phyloP scores from a whole-genome alignment of 2,329 filamentous ascomycete genomes.

The Lasiodiplodia hormozganensis region DNA sequence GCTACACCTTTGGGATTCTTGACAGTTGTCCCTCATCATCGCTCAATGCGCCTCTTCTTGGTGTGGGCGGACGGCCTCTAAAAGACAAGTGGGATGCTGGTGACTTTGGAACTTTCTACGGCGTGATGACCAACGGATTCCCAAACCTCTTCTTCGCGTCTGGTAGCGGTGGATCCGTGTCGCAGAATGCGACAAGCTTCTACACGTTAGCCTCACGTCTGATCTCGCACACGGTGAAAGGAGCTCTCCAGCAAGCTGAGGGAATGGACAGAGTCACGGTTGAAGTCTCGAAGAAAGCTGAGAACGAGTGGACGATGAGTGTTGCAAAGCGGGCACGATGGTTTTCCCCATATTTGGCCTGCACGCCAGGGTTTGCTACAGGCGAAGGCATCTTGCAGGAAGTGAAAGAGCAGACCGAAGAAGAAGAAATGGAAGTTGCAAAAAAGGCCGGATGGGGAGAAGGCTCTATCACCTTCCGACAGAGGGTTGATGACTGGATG shows the following conservation, averaged over 20 bases:
- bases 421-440: background rate
- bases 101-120: background rate
- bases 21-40: background rate
- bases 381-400: background rate
- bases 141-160: background rate
- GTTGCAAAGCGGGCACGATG: background rate
- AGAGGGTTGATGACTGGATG: background rate
- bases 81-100: background rate
- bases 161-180: background rate
- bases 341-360: background rate
- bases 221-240: background rate
- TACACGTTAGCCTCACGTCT: background rate
- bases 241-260: background rate
- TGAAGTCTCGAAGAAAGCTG: background rate
- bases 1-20: background rate
- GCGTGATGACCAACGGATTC: background rate
- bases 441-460: background rate
- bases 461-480: background rate
- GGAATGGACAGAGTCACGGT: background rate
- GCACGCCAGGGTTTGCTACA: background rate
- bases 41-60: background rate
- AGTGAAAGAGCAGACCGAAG: background rate
- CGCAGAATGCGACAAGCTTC: background rate
- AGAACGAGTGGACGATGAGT: background rate
- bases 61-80: background rate